A percentile compares a stretch with the other conserved stretches of the same genome.
Conservation (phyloP, 163 green algal species). For the Prototheca cutis region DNA sequence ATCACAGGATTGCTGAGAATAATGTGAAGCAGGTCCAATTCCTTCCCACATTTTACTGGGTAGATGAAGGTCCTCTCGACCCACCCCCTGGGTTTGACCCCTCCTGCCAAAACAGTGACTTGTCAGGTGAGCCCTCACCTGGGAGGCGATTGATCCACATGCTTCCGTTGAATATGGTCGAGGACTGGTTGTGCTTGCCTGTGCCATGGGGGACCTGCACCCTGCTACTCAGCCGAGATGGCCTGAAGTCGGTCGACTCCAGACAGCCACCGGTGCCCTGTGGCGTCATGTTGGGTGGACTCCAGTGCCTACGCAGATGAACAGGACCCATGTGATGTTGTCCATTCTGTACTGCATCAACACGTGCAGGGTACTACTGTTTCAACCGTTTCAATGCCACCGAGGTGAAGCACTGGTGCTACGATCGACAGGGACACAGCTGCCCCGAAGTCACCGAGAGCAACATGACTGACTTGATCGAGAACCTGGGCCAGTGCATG, state of each 20-base stretch:
- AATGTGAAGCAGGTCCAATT: constrained; percentile 4
- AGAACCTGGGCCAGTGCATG: constrained; percentile 6
- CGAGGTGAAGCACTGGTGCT: constrained; percentile 6
- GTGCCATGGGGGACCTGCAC: no score
- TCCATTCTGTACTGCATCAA: neutral
- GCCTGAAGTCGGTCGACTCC: no score
- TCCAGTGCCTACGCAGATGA: no score
- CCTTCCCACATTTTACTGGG: constrained; percentile 5
- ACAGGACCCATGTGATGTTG: no score
- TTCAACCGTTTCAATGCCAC: constrained; percentile 10
- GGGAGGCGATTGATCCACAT: no score
- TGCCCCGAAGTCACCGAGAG: neutral
- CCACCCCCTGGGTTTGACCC: constrained; percentile 2
- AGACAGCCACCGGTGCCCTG: no score
- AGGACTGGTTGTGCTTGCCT: no score
- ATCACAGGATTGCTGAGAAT: neutral
- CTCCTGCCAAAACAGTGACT: neutral
- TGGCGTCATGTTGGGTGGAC: neutral
- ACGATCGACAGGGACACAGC: neutral
- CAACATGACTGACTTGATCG: neutral
- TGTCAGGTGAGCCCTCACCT: neutral
- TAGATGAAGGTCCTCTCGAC: neutral
- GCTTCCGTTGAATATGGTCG: no score
- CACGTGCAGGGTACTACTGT: constrained; percentile 11
- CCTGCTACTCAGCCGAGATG: no score